Evolutionary conservation across 2,329 filamentous ascomycete genomes (phyloP), one percentile per base, ranked within the genome.

Genomic region (Cytospora piceicola): DNA sequence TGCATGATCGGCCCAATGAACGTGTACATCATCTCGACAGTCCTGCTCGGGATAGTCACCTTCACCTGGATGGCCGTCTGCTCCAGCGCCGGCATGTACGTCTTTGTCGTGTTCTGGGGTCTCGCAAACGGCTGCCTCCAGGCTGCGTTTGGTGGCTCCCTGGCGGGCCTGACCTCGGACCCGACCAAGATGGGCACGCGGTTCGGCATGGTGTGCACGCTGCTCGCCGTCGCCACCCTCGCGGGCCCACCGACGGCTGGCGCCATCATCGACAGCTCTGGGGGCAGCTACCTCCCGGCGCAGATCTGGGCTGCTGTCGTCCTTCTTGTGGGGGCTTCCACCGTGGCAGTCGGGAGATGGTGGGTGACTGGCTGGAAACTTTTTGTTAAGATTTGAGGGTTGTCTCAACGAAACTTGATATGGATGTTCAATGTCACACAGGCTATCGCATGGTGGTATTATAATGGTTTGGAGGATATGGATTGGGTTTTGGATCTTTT

Each of bases 51-150:
- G 0, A 75, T 84, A 0, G 72, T 87, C 17, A 72, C 84, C 29
- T 85, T 81, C 64, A 80, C 79, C 29, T 90, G 88, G 88, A 79
- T 82, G 0, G 82, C 80, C 0, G 83, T 90, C 0, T 63, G 69
- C 5, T 66, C 69, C 14, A 61, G 61, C 1, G 60, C 6, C 2
- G 27, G 34, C 11, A 49, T 20, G 17, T 51, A 52, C 17, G 34
- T 12, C 15, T 22, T 30, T 20, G 4, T 42, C 4, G 34, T n/a
- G 36, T 49, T 36, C 29, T 36, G 20, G 20, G 54, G 4, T 11
- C 24, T 54, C 36, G 6, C 14, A 5, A 56, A 29, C 4, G 20
- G 24, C 20, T 34, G 36, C 20, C 20, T 30, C n/a, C 24, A n/a
- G 22, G 53, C 30, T 27, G 32, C 46, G 7, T 49, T 52, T 15